phyloP scores from a whole-genome alignment of 2,329 filamentous ascomycete genomes.

The Monosporascus sp. region DNA sequence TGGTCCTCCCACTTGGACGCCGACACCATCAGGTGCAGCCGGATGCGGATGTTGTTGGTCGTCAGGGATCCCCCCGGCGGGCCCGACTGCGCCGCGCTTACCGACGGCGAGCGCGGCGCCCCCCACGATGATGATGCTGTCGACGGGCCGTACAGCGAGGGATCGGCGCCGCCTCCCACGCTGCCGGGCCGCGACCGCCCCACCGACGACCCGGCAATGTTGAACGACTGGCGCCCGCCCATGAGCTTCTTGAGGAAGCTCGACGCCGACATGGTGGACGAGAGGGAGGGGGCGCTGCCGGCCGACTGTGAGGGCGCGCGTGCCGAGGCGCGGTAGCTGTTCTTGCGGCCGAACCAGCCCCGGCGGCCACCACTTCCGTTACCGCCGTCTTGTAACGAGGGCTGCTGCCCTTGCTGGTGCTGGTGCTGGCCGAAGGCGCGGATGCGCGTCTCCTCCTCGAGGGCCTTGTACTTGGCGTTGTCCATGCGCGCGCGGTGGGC shows the following conservation, averaged over 20 bases:
- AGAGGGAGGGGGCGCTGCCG: conserved; percentile 54
- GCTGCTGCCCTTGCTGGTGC: conserved; percentile 22
- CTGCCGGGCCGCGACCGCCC: conserved; percentile 48
- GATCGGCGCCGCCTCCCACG: conserved; percentile 37
- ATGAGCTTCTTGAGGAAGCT: conserved; percentile 79
- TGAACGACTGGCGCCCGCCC: conserved; percentile 65
- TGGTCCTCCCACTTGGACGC: conserved; percentile 85
- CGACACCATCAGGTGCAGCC: conserved; percentile 74
- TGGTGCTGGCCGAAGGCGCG: conserved; percentile 60
- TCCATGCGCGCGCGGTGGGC: conserved; percentile 88
- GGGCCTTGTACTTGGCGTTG: conserved; percentile 77
- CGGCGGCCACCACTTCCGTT: conserved; percentile 40
- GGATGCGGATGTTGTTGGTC: conserved; percentile 76
- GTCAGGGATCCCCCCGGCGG: conserved; percentile 48
- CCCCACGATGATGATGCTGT: conserved; percentile 45
- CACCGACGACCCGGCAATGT: conserved; percentile 74
- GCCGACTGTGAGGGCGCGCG: conserved; percentile 63
- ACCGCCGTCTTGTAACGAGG: conserved; percentile 40
- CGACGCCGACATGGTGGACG: conserved; percentile 56
- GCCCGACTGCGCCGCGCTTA: conserved; percentile 47
- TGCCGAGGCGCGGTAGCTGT: conserved; percentile 58
- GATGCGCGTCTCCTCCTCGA: conserved; percentile 62
- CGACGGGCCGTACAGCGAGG: conserved; percentile 56
- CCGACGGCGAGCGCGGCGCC: conserved; percentile 51
- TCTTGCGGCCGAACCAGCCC: conserved; percentile 58